Percentiles rank a stretch among this genome's conserved stretches.
phyloP scores from a whole-genome alignment of 768 basidiomycete genomes.

The Rhodocollybia butyracea region DNA sequence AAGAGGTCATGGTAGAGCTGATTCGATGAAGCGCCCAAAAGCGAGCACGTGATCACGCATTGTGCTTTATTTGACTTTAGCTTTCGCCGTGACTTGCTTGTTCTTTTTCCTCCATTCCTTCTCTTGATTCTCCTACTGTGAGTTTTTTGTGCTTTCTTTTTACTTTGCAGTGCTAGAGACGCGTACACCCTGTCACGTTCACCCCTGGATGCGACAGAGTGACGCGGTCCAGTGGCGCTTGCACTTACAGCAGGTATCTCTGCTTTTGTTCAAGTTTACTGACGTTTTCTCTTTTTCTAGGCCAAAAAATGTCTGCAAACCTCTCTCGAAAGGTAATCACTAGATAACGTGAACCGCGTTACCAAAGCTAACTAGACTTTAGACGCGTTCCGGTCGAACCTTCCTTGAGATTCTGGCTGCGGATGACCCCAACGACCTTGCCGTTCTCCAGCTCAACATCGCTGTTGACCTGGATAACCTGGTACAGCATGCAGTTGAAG shows the following conservation, averaged over 20 bases:
- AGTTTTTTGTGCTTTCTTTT: no score
- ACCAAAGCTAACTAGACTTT: not conserved
- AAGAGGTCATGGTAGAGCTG: no score
- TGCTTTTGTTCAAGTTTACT: not conserved
- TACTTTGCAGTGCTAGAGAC: no score
- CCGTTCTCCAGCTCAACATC: not conserved
- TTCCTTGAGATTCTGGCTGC: not conserved
- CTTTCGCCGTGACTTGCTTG: no score
- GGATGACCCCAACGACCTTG: not conserved
- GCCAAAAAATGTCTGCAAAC: not conserved
- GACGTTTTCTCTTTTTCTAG: not conserved
- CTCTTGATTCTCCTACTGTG: no score
- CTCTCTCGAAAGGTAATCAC: not conserved
- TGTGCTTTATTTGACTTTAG: no score
- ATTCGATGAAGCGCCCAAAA: no score
- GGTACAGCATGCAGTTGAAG: not conserved
- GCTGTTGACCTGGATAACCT: not conserved
- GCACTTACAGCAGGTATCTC: not conserved
- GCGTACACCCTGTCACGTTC: no score
- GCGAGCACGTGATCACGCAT: no score
- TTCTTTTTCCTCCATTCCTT: no score
- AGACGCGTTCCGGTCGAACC: not conserved
- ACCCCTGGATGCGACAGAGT: not conserved
- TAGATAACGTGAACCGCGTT: not conserved
- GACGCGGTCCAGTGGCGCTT: not conserved